Conservation (phyloP, 345 rosid genomes). For the Populus pruinosa region DNA sequence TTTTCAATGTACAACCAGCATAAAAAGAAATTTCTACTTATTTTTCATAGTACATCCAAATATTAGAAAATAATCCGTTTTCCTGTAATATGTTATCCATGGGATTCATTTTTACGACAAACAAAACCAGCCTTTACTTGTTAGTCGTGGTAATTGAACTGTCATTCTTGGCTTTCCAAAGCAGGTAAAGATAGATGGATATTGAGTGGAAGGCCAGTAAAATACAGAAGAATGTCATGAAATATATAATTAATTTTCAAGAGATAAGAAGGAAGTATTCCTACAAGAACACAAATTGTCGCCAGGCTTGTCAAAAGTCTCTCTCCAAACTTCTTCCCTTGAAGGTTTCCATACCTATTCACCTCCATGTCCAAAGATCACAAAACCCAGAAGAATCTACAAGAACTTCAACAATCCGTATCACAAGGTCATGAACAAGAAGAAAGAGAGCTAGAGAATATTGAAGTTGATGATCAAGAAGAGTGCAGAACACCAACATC, state of each 20-base stretch:
- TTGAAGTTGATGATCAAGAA: slow-evolving; percentile 1
- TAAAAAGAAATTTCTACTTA: no score
- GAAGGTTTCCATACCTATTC: slow-evolving; percentile 14
- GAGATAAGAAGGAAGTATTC: slow-evolving; percentile 12
- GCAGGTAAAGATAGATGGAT: background rate
- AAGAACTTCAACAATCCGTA: background rate
- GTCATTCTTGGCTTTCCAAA: background rate
- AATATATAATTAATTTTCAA: background rate
- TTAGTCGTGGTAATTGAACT: background rate
- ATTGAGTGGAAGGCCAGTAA: no score
- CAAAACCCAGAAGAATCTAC: background rate
- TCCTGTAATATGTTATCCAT: no score
- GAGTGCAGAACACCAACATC: slow-evolving; percentile 52
- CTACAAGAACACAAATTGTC: slow-evolving; percentile 11
- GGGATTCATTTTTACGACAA: background rate
- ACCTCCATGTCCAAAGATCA: slow-evolving; percentile 24
- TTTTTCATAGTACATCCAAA: no score
- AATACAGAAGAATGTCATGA: background rate
- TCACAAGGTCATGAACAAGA: background rate
- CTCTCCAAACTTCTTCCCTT: slow-evolving; percentile 12
- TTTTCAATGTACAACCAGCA: no score
- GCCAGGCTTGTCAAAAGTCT: background rate
- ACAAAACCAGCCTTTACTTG: no score
- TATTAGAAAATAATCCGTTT: no score
- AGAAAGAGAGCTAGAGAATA: background rate